Evolutionary conservation across 257 asterid species (phyloP), one percentile per base, ranked within the genome.

Genomic region (Plantago elongata): DNA sequence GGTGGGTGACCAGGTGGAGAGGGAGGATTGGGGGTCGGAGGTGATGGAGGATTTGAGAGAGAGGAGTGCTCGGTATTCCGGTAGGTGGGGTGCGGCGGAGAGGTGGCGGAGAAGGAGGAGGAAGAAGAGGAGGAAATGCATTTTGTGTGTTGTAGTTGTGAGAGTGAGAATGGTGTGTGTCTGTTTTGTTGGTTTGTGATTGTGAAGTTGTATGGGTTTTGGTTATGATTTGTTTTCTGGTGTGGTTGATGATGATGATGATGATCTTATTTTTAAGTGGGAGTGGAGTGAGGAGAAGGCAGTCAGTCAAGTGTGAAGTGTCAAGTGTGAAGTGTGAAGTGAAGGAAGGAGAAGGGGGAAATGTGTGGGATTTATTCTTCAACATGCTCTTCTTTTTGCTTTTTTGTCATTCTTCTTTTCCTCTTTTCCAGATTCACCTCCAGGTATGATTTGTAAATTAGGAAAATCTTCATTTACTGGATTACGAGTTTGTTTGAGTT

Each of bases 21-120:
- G 78, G 0, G 94, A 49, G 37, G 84, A 70, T 6, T 72, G 75
- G 14, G 95, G 92, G 81, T 86, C 96, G n/a, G 77, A 89, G 50
- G 86, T 51, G 13, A 91, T 70, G 71, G 90, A 76, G 13, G 87
- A 69, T 71, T 86, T 91, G 6, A 91, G 59, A 14, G 96, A 80
- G 13, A 91, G 87, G 7, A 91, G 40, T 5, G 95, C 90, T 9
- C 61, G 68, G 71, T 72, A 38, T 34, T 88, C 97, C 27, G 95
- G 60, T 64, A 77, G 15, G 18, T 76, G 80, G 10, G 74, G 67
- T 30, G 52, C 22, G 59, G 63, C 60, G 54, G 71, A 68, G 80
- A 61, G 6, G 38, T 7, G 9, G 50, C n/a, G 15, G 63, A 40
- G 13, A 48, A 61, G 64, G 55, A 78, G 61, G 50, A 51, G 84